These are phyloP conservation scores for Cladosporium sp. DNA, from an alignment of 2,329 filamentous ascomycete species.

Conservation along the genomic window DNA sequence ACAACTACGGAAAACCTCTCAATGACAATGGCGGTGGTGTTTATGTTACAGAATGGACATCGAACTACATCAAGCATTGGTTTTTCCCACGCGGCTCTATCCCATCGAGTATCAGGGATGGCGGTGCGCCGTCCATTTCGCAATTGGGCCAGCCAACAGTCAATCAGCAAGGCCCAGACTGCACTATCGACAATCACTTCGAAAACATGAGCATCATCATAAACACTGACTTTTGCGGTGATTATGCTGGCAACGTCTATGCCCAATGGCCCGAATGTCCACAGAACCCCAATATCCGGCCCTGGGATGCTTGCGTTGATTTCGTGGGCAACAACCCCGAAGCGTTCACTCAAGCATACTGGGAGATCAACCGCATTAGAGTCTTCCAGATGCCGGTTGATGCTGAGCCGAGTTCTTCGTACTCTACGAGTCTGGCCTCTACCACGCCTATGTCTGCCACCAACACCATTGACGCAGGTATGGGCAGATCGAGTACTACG, in stretches of 20 bases:
- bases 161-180: slow-evolving; percentile 54
- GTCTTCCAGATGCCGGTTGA: slow-evolving; percentile 35
- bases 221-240: slow-evolving; percentile 54
- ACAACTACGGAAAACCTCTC: slow-evolving; percentile 33
- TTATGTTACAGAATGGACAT: slow-evolving; percentile 34
- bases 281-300: too few species aligned
- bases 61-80: slow-evolving; percentile 29
- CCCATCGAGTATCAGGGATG: slow-evolving; percentile 42
- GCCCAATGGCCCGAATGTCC: too few species aligned
- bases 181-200: slow-evolving; percentile 34
- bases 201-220: slow-evolving; percentile 51
- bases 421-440: slow-evolving; percentile 25
- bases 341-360: slow-evolving; percentile 38
- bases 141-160: slow-evolving; percentile 61
- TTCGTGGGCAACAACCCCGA: slow-evolving; percentile 33
- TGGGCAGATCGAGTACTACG: slow-evolving; percentile 24
- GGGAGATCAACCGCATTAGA: slow-evolving; percentile 37
- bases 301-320: slow-evolving; percentile 29
- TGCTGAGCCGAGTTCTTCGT: slow-evolving; percentile 20
- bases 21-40: slow-evolving; percentile 43
- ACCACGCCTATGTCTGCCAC: slow-evolving; percentile 18
- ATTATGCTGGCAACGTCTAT: slow-evolving; percentile 35
- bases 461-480: slow-evolving; percentile 23
- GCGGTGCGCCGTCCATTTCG: slow-evolving; percentile 52
- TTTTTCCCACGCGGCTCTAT: slow-evolving; percentile 35